A percentile compares a stretch with the other conserved stretches of the same genome.
phyloP scores from a whole-genome alignment of 345 rosid genomes.

The Capsella bursapastoris region DNA sequence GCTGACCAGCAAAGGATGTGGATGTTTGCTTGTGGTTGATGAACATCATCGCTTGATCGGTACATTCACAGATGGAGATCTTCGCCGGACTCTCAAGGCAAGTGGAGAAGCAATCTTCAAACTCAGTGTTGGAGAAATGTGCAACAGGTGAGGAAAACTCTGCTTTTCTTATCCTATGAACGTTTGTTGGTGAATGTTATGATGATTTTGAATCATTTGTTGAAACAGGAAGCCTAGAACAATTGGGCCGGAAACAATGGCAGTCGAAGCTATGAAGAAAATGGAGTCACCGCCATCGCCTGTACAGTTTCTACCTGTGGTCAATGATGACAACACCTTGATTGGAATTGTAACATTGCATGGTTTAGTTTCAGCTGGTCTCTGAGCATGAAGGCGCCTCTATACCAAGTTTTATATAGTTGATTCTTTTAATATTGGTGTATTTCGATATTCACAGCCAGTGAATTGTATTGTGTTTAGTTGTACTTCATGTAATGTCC shows the following conservation, averaged over 20 bases:
- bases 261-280: slow-evolving; percentile 94
- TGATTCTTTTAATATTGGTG: slow-evolving; percentile 38
- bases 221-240: slow-evolving; percentile 82
- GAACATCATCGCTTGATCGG: slow-evolving; percentile 70
- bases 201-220: not conserved
- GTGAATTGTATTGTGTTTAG: slow-evolving; percentile 32
- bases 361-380: slow-evolving; percentile 93
- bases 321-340: slow-evolving; percentile 60
- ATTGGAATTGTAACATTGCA: slow-evolving; percentile 94
- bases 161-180: slow-evolving; percentile 5
- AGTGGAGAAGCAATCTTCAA: slow-evolving; percentile 87
- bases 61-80: slow-evolving; percentile 95
- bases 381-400: slow-evolving; percentile 45
- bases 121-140: slow-evolving; percentile 94
- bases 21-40: slow-evolving; percentile 85
- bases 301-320: slow-evolving; percentile 90
- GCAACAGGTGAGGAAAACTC: slow-evolving; percentile 68
- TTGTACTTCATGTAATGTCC: slow-evolving; percentile 19
- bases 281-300: slow-evolving; percentile 99
- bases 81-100: slow-evolving; percentile 89
- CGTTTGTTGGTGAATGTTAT: not conserved
- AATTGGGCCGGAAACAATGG: slow-evolving; percentile 89
- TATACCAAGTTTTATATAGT: slow-evolving; percentile 30
- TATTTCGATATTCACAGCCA: slow-evolving; percentile 23
- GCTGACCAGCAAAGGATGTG: slow-evolving; percentile 92